Evolutionary conservation across 495 filamentous ascomycete species (phyloP), one percentile per base, ranked within the genome.

Genomic region (Talaromyces liani): DNA sequence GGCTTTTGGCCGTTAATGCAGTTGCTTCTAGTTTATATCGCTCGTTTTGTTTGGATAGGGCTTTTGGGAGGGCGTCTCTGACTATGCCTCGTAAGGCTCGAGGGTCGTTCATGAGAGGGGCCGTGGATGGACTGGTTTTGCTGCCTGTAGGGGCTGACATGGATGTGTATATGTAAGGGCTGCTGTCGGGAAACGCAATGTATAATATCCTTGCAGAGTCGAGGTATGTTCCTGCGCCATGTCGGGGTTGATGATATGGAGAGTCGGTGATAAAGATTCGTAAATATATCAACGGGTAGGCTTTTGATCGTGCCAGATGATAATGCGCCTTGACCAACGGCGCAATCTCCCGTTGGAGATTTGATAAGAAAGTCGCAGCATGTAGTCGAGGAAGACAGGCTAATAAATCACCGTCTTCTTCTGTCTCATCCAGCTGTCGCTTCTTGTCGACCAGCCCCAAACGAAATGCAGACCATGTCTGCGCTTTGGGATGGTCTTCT

Each of bases 311-410:
- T 59, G 87, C 81, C 36, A 93, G 79, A 66, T 88, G 87, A 73
- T 89, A 93, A 72, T 94, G 91, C 10, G 89, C 88, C 68, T 91
- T 92, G 29, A 91, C 81, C 54, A 93, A 77, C 3, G 90, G 89
- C 1, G 86, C 76, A 16, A 92, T 78, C 65, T 91, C 85, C 41
- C 78, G 73, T 63, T 91, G 86, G n/a, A 96, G 84, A 60, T 85
- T 85, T 51, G 77, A 81, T 2, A 93, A 75, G 68, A 95, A 95
- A 7, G 85, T 88, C 6, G 85, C 80, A 3, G 88, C 86, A 69
- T 94, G 90, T 64, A 93, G 88, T 45, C 86, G 84, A 8, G 91
- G 91, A 25, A 91, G 39, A 69, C 71, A 68, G 77, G 76, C 14
- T 71, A 77, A 63, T 74, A 68, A 62, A 74, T 82, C 73, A 75